Conservation (phyloP, 1,284 basidiomycete species). For the Phlebopus sp. region DNA sequence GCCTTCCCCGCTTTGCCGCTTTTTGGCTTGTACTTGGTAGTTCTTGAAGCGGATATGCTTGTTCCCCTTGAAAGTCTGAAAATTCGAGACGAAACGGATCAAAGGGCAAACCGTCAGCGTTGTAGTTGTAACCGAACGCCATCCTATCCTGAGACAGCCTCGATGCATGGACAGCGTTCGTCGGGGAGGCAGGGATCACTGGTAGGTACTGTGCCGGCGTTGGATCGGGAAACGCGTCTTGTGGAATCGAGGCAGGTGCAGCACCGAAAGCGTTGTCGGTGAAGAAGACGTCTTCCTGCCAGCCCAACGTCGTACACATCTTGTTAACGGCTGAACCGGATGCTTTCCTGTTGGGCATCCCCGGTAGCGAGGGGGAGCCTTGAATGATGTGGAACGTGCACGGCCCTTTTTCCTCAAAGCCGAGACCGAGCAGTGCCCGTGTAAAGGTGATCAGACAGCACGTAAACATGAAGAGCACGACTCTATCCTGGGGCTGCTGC, state of each 20-base stretch:
- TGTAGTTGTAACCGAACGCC: not conserved
- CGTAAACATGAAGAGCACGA: constrained; percentile 24
- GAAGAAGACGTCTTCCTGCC: constrained; percentile 21
- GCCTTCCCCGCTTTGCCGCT: constrained; percentile 9
- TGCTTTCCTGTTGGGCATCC: constrained; percentile 1
- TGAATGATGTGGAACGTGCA: not conserved
- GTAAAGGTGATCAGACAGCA: constrained; percentile 26
- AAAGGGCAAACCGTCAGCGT: constrained; percentile 7
- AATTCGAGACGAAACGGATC: constrained; percentile 22
- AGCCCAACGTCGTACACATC: constrained; percentile 15
- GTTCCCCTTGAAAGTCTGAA: constrained; percentile 1
- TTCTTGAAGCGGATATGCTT: constrained; percentile 11
- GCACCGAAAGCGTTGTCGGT: constrained; percentile 1
- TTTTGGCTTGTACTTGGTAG: constrained; percentile 4
- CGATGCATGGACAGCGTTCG: not conserved
- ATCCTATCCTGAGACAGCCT: not conserved
- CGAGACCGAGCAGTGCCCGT: constrained; percentile 26
- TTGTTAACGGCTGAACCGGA: not conserved
- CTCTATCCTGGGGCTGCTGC: constrained; percentile 18
- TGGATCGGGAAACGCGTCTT: constrained; percentile 21
- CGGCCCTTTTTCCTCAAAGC: constrained; percentile 3
- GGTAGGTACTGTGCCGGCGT: constrained; percentile 11
- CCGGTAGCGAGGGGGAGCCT: not conserved
- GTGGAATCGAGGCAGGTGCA: constrained; percentile 15
- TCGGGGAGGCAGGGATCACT: not conserved